Evolutionary conservation across 805 yeast species (phyloP).

Genomic region (Cyberlindnera xishuangbannaensis): DNA sequence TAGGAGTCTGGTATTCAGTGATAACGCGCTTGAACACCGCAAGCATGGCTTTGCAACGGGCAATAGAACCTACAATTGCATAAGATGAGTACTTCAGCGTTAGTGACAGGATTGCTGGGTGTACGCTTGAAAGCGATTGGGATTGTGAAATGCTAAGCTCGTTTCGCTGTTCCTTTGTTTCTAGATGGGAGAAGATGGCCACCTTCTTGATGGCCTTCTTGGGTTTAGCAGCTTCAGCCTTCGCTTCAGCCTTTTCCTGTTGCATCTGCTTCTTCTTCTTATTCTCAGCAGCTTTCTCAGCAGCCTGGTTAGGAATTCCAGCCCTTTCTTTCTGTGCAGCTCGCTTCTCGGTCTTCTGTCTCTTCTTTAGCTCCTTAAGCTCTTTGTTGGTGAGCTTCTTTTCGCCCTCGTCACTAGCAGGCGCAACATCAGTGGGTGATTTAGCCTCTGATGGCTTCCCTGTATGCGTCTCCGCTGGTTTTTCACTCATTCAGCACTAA

Average conservation of each 20-base stretch:
- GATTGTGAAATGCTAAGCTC: slow-evolving; percentile 24
- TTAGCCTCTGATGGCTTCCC: not conserved
- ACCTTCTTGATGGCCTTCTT: slow-evolving; percentile 45
- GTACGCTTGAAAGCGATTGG: slow-evolving; percentile 44
- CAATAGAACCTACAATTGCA: slow-evolving; percentile 83
- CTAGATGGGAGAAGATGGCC: slow-evolving; percentile 71
- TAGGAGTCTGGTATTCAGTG: slow-evolving; percentile 76
- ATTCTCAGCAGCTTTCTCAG: slow-evolving; percentile 28
- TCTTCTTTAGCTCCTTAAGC: slow-evolving; percentile 79
- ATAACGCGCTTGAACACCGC: slow-evolving; percentile 79
- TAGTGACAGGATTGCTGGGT: slow-evolving; percentile 75
- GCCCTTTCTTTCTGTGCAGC: slow-evolving; percentile 77
- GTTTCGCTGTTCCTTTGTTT: slow-evolving; percentile 70
- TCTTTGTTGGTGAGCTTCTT: slow-evolving; percentile 63
- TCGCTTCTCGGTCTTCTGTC: slow-evolving; percentile 87
- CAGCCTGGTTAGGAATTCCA: slow-evolving; percentile 42
- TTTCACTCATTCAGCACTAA: too few relatives aligned
- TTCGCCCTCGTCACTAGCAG: slow-evolving; percentile 12
- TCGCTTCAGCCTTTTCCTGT: slow-evolving; percentile 28
- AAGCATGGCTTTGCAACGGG: slow-evolving; percentile 80
- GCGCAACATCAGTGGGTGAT: not conserved
- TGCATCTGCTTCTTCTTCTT: slow-evolving; percentile 38
- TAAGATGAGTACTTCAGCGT: slow-evolving; percentile 80
- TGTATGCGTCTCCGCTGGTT: too few relatives aligned
- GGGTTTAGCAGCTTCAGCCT: slow-evolving; percentile 20